phyloP scores from a whole-genome alignment of 192 early-diverging fungal genomes.

The Gaertneriomyces sp. region DNA sequence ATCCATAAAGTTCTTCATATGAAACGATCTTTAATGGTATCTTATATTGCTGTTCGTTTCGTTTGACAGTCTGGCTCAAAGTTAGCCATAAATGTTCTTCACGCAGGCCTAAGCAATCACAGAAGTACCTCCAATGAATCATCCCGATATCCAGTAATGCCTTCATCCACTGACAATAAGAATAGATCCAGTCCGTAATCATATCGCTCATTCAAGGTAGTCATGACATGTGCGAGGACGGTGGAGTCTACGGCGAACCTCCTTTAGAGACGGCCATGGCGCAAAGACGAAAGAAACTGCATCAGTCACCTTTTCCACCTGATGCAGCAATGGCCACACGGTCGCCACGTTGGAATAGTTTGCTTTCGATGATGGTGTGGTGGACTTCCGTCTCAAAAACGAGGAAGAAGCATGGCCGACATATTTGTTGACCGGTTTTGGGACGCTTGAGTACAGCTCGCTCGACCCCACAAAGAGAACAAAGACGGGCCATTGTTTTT shows the following conservation, averaged over 20 bases:
- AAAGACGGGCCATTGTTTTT: constrained; percentile 36
- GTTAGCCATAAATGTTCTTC: neutral
- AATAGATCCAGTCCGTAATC: constrained; percentile 86
- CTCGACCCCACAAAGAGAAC: constrained; percentile 64
- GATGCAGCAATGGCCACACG: constrained; percentile 92
- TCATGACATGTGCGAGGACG: constrained; percentile 93
- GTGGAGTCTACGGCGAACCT: constrained; percentile 68
- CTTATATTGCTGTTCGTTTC: constrained; percentile 90
- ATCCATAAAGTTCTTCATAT: constrained; percentile 93
- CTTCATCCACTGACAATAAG: constrained; percentile 95
- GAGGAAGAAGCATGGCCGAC: constrained; percentile 85
- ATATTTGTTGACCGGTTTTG: constrained; percentile 85
- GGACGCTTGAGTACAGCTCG: constrained; percentile 87
- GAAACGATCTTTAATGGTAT: constrained; percentile 92
- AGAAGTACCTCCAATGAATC: constrained; percentile 77
- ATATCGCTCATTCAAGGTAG: constrained; percentile 87
- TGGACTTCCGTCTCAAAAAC: constrained; percentile 95
- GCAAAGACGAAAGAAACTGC: neutral
- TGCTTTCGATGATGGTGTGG: constrained; percentile 77
- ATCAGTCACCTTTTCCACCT: constrained; percentile 76
- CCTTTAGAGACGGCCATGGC: neutral
- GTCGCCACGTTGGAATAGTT: constrained; percentile 82
- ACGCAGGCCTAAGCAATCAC: neutral
- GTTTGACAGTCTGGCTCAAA: constrained; percentile 74
- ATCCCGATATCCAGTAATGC: constrained; percentile 95